These are phyloP conservation scores for Colletotrichum sp. DNA, from an alignment of 2,329 filamentous ascomycete genomes.

Conservation along the genomic window DNA sequence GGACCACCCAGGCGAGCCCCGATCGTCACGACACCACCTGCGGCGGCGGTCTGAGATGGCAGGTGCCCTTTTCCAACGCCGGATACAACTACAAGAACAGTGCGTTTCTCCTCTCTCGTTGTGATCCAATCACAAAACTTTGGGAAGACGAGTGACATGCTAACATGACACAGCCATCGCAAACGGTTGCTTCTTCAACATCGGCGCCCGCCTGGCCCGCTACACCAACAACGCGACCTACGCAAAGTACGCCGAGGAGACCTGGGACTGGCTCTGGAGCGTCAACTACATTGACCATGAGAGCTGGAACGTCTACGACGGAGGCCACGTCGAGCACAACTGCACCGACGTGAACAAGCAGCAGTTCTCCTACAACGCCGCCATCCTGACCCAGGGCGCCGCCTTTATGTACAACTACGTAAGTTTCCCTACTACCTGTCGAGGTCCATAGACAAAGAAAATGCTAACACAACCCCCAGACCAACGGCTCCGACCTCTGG, in stretches of 20 bases:
- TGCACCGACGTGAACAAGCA: slow-evolving; percentile 66
- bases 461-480: slow-evolving; percentile 37
- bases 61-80: slow-evolving; percentile 75
- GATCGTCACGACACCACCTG: slow-evolving; percentile 71
- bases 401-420: slow-evolving; percentile 73
- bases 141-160: neutral
- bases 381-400: slow-evolving; percentile 64
- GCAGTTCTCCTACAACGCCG: slow-evolving; percentile 73
- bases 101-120: slow-evolving; percentile 23
- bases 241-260: slow-evolving; percentile 62
- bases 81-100: slow-evolving; percentile 80
- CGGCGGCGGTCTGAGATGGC: slow-evolving; percentile 75
- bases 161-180: slow-evolving; percentile 51
- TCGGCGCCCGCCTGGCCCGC: slow-evolving; percentile 71
- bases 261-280: slow-evolving; percentile 64
- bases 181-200: slow-evolving; percentile 68
- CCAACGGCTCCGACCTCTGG: slow-evolving; percentile 60
- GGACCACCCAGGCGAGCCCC: slow-evolving; percentile 61
- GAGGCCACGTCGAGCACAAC: slow-evolving; percentile 60
- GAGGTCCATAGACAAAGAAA: too few species aligned
- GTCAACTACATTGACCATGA: slow-evolving; percentile 65
- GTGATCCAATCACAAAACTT: neutral
- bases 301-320: slow-evolving; percentile 68
- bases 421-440: too few species aligned
- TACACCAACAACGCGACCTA: slow-evolving; percentile 74